A percentile compares a stretch with the other conserved stretches of the same genome.
Evolutionary conservation across 306 rosid genomes (phyloP).

Genomic region (Gynostemma pentaphyllum): DNA sequence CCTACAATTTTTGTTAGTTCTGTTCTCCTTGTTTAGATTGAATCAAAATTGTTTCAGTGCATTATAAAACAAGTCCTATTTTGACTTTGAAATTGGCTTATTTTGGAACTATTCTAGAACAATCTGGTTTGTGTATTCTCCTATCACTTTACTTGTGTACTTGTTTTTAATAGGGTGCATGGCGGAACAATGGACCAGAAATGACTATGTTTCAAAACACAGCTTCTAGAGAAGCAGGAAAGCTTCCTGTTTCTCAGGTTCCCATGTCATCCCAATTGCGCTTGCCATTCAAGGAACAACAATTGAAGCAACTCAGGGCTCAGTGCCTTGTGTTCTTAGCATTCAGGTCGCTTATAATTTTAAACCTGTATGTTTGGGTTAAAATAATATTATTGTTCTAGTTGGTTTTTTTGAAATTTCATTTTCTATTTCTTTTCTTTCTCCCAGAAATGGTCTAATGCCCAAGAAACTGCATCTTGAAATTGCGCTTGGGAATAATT

Average conservation of each 20-base stretch:
- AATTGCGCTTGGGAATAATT: conserved; percentile 71
- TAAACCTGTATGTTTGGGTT: not conserved
- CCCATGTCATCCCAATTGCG: conserved; percentile 26
- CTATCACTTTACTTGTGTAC: conserved; percentile 6
- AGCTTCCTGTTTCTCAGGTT: conserved; percentile 40
- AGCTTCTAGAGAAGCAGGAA: conserved; percentile 71
- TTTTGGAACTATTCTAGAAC: not conserved
- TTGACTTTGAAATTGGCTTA: not conserved
- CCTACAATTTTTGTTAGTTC: not conserved
- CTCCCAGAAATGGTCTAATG: conserved; percentile 76
- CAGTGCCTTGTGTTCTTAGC: conserved; percentile 99
- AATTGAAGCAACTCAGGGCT: conserved; percentile 95
- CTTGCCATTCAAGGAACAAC: conserved; percentile 85
- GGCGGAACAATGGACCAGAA: conserved; percentile 59
- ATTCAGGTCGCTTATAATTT: conserved; percentile 51
- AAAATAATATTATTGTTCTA: not conserved
- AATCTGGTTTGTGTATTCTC: not conserved
- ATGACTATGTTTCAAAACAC: conserved; percentile 45
- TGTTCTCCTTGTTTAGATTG: not conserved
- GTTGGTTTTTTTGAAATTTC: conserved; percentile 13
- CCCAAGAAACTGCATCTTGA: conserved; percentile 98
- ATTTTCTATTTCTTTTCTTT: conserved; percentile 5
- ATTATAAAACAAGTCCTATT: not conserved
- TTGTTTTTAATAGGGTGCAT: conserved; percentile 46
- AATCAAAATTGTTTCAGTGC: not conserved